Evolutionary conservation across 768 basidiomycete species (phyloP).

Genomic region (Naganishia friedmannii): DNA sequence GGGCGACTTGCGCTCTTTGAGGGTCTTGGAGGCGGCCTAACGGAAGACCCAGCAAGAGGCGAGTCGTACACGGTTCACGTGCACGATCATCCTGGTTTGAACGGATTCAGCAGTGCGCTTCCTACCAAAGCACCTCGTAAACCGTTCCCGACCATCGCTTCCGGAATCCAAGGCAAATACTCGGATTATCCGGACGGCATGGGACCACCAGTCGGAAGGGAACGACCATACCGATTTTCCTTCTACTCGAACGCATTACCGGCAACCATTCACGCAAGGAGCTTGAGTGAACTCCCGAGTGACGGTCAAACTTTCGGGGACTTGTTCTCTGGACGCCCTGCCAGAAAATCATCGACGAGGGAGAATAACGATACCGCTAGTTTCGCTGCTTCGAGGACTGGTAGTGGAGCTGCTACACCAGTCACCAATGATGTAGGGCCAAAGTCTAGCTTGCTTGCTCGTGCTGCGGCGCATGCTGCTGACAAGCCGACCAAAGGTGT

Average conservation of each 20-base stretch:
- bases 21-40: conserved; percentile 54
- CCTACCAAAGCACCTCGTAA: conserved; percentile 43
- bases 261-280: conserved; percentile 91
- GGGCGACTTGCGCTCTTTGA: conserved; percentile 94
- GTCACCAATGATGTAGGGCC: conserved; percentile 15
- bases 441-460: conserved; percentile 41
- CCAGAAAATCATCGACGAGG: conserved; percentile 24
- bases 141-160: conserved; percentile 27
- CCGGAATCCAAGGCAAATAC: conserved; percentile 32
- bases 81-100: conserved; percentile 28
- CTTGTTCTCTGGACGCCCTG: conserved; percentile 61
- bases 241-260: conserved; percentile 93
- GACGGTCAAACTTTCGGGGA: conserved; percentile 92
- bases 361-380: conserved; percentile 4
- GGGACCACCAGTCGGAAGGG: conserved; percentile 56
- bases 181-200: conserved; percentile 41
- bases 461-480: conserved; percentile 32
- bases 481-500: conserved; percentile 7
- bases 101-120: conserved; percentile 24
- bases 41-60: conserved; percentile 31
- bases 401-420: conserved; percentile 21
- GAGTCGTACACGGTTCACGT: conserved; percentile 31
- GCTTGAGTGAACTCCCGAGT: conserved; percentile 84
- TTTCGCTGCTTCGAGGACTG: conserved; percentile 19
- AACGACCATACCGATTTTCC: conserved; percentile 93